Evolutionary conservation across 495 filamentous ascomycete genomes (phyloP).

Genomic region (Clohesyomyces aquaticus): DNA sequence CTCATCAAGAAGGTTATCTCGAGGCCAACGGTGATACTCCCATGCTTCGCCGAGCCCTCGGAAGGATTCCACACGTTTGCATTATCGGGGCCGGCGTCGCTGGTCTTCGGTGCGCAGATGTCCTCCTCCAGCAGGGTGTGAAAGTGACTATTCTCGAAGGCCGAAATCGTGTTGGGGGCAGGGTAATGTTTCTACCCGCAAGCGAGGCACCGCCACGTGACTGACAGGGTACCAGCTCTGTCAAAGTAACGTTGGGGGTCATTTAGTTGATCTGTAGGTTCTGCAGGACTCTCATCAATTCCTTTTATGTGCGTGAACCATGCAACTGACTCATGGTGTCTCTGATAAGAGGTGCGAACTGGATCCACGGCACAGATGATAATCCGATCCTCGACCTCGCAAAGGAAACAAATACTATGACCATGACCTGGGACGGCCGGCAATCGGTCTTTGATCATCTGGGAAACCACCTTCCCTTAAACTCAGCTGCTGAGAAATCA

Average conservation of each 20-base stretch:
- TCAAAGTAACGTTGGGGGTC: conserved; percentile 41
- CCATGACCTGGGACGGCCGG: conserved; percentile 61
- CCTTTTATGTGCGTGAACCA: not conserved
- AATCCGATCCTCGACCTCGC: conserved; percentile 87
- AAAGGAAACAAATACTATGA: conserved; percentile 63
- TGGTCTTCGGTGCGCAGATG: conserved; percentile 84
- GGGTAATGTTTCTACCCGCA: conserved; percentile 58
- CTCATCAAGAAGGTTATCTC: conserved; percentile 31
- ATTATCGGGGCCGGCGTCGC: conserved; percentile 86
- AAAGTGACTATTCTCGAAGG: conserved; percentile 86
- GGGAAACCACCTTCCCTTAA: conserved; percentile 60
- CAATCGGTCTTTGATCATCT: conserved; percentile 64
- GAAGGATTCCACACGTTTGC: conserved; percentile 59
- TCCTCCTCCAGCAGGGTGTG: conserved; percentile 76
- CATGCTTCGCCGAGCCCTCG: conserved; percentile 28
- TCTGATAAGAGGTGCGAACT: conserved; percentile 75
- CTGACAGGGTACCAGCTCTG: conserved; percentile 34
- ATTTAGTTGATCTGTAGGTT: conserved; percentile 59
- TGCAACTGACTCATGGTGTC: conserved; percentile 25
- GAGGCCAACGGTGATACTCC: conserved; percentile 23
- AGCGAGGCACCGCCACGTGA: conserved; percentile 10
- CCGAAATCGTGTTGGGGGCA: conserved; percentile 79
- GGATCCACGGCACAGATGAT: conserved; percentile 86
- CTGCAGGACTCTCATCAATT: conserved; percentile 19
- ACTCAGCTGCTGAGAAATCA: conserved; percentile 58